phyloP scores from a whole-genome alignment of 768 basidiomycete genomes.

The Tricholoma flavovirens region DNA sequence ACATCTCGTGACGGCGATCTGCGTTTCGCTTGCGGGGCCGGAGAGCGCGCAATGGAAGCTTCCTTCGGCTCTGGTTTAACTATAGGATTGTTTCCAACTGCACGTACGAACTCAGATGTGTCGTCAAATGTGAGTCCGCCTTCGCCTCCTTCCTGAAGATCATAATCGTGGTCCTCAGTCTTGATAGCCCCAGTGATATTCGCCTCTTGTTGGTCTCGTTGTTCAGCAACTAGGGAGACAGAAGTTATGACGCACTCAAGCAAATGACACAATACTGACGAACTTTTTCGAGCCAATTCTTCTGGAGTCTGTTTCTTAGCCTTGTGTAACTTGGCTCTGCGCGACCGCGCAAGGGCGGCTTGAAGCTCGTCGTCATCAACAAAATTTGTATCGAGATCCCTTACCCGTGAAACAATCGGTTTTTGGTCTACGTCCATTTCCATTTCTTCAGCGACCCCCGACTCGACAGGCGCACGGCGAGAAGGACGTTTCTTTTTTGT shows the following conservation, averaged over 20 bases:
- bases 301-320: conserved; percentile 74
- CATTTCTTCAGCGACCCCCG: conserved; percentile 40
- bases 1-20: conserved; percentile 46
- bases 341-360: conserved; percentile 80
- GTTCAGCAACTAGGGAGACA: conserved; percentile 51
- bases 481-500: conserved; percentile 90
- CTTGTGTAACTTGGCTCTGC: conserved; percentile 77
- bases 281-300: conserved; percentile 74
- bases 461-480: conserved; percentile 55
- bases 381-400: conserved; percentile 82
- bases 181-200: conserved; percentile 35
- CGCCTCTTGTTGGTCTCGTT: conserved; percentile 50
- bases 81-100: conserved; percentile 63
- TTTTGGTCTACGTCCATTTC: conserved; percentile 82
- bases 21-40: conserved; percentile 22
- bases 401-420: conserved; percentile 58
- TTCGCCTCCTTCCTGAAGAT: conserved; percentile 37
- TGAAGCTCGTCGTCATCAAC: conserved; percentile 99
- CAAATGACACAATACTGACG: conserved; percentile 20
- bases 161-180: conserved; percentile 38
- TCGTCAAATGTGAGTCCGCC: conserved; percentile 86
- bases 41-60: conserved; percentile 14
- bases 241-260: conserved; percentile 4
- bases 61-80: conserved; percentile 44
- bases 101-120: conserved; percentile 93